These are phyloP conservation scores for Saccharomyces eubayanus DNA, from an alignment of 805 yeast species.

Conservation along the genomic window DNA sequence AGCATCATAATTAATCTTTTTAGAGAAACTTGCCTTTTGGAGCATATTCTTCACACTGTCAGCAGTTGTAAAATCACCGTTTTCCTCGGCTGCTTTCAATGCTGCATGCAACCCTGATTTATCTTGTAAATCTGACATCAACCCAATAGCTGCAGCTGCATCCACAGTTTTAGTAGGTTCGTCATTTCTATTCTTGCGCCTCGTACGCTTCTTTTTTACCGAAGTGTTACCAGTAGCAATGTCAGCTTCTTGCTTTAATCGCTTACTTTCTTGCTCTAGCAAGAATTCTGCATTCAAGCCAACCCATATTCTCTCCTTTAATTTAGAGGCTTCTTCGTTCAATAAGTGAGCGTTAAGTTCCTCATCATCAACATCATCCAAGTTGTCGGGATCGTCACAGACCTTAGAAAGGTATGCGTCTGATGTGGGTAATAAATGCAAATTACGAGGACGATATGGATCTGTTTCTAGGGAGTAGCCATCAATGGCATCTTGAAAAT, in stretches of 20 bases:
- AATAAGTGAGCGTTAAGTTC: conserved; percentile 58
- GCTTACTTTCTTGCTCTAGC: conserved; percentile 74
- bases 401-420: conserved; percentile 44
- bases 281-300: conserved; percentile 82
- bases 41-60: conserved; percentile 75
- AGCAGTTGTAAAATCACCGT: conserved; percentile 48
- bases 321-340: conserved; percentile 55
- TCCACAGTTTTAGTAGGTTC: conserved; percentile 15
- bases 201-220: conserved; percentile 40
- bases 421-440: conserved; percentile 52
- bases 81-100: conserved; percentile 30
- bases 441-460: conserved; percentile 45
- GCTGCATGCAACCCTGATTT: conserved; percentile 36
- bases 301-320: conserved; percentile 83
- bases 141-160: conserved; percentile 14
- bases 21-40: conserved; percentile 67
- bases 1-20: conserved; percentile 84
- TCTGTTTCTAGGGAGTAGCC: conserved; percentile 33
- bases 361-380: conserved; percentile 77
- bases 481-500: conserved; percentile 28
- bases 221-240: conserved; percentile 67
- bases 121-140: conserved; percentile 17
- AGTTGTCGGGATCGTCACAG: conserved; percentile 51
- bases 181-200: conserved; percentile 18
- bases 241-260: conserved; percentile 81